Conservation (phyloP, 2,329 filamentous ascomycete species). For the Drechmeria coniospora region DNA sequence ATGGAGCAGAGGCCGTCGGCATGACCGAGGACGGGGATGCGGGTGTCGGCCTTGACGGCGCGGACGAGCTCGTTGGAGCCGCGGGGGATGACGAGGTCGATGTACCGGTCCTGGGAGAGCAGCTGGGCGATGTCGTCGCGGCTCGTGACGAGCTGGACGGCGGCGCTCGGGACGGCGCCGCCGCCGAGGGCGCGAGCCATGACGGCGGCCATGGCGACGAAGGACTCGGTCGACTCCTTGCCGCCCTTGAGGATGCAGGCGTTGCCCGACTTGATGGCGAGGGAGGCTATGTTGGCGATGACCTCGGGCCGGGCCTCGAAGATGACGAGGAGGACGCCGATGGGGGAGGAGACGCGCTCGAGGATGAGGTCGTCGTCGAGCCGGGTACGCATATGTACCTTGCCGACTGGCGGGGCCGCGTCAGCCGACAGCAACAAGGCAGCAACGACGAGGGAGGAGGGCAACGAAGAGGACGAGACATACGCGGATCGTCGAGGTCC, state of each 20-base stretch:
- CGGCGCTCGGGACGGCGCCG: conserved; percentile 66
- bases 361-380: conserved; percentile 77
- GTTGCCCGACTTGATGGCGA: conserved; percentile 95
- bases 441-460: background rate
- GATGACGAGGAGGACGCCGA: conserved; percentile 94
- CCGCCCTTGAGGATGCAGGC: conserved; percentile 94
- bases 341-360: conserved; percentile 82
- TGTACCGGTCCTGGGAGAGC: conserved; percentile 70
- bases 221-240: conserved; percentile 92
- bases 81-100: conserved; percentile 89
- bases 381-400: conserved; percentile 65
- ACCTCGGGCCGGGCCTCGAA: conserved; percentile 97
- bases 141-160: conserved; percentile 87
- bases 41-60: conserved; percentile 78
- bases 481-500: conserved; percentile 71
- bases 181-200: conserved; percentile 63
- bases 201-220: conserved; percentile 72
- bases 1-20: conserved; percentile 84
- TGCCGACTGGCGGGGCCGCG: conserved; percentile 52
- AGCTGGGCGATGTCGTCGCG: conserved; percentile 80
- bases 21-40: conserved; percentile 90
- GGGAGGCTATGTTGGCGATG: conserved; percentile 90
- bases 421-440: conserved; percentile 1
- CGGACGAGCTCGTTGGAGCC: conserved; percentile 82
- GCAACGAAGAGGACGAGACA: conserved; percentile 14